A percentile compares a stretch with the other conserved stretches of the same genome.
phyloP scores from a whole-genome alignment of 2,329 filamentous ascomycete species.

The Xylaria sp. region DNA sequence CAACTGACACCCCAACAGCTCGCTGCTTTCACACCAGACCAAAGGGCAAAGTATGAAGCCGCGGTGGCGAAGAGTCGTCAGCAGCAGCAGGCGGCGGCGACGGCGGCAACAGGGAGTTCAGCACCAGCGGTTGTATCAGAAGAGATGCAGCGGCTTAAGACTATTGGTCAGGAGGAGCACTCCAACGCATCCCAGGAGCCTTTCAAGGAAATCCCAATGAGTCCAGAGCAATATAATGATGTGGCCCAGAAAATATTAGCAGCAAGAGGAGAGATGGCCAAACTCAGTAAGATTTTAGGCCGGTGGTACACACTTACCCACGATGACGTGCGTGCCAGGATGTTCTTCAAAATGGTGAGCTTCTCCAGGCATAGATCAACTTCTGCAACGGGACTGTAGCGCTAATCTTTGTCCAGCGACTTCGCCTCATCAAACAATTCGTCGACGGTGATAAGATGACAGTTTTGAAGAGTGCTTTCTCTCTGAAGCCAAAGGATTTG shows the following conservation, averaged over 20 bases:
- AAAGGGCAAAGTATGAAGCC: slow-evolving; percentile 49
- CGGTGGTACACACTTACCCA: slow-evolving; percentile 53
- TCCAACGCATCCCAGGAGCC: slow-evolving; percentile 43
- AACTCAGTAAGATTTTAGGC: slow-evolving; percentile 47
- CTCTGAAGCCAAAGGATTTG: slow-evolving; percentile 54
- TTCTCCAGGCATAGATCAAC: background rate
- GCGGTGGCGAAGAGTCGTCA: slow-evolving; percentile 32
- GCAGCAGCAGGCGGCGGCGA: slow-evolving; percentile 6
- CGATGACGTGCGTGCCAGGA: slow-evolving; percentile 53
- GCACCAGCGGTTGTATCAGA: slow-evolving; percentile 36
- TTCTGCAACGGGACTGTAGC: background rate
- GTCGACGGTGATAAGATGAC: slow-evolving; percentile 51
- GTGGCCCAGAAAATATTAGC: slow-evolving; percentile 47
- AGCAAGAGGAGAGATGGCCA: slow-evolving; percentile 46
- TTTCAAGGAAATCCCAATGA: slow-evolving; percentile 52
- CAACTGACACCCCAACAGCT: slow-evolving; percentile 43
- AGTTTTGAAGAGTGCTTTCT: slow-evolving; percentile 52
- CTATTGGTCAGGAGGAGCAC: slow-evolving; percentile 39
- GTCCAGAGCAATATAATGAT: slow-evolving; percentile 47
- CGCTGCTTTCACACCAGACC: slow-evolving; percentile 47
- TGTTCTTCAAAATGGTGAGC: slow-evolving; percentile 58
- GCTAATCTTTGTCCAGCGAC: slow-evolving; percentile 50
- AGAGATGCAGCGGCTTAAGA: slow-evolving; percentile 40
- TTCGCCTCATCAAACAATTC: slow-evolving; percentile 58
- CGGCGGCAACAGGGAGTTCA: slow-evolving; percentile 1